A percentile compares a stretch with the other conserved stretches of the same genome.
Conservation (phyloP, 108 stramenopile species). For the Fragilaria crotonensis region DNA sequence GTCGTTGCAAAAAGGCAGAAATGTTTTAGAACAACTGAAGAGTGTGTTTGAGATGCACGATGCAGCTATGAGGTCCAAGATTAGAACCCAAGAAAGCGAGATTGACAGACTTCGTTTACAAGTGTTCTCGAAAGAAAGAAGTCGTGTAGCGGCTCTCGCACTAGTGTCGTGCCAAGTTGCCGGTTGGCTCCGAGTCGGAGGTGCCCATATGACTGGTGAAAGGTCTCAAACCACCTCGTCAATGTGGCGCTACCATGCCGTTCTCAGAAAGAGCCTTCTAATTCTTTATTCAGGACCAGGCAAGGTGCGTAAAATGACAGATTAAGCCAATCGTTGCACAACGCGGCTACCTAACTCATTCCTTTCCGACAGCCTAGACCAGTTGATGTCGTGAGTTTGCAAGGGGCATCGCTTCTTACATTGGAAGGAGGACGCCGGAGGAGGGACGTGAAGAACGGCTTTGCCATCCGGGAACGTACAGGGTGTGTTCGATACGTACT, state of each 20-base stretch:
- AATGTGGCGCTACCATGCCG: constrained; percentile 56
- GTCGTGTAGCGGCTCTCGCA: constrained; percentile 54
- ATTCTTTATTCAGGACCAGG: constrained; percentile 39
- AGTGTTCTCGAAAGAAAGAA: constrained; percentile 58
- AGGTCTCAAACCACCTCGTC: constrained; percentile 40
- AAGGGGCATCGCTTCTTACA: constrained; percentile 40
- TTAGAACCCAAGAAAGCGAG: constrained; percentile 21
- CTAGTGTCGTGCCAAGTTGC: constrained; percentile 33
- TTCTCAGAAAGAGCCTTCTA: constrained; percentile 42
- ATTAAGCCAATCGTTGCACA: constrained; percentile 10
- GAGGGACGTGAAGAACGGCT: constrained; percentile 37
- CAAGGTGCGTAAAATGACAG: constrained; percentile 16
- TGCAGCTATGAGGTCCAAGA: not conserved
- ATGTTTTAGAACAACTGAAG: no score
- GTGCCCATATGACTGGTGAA: constrained; percentile 30
- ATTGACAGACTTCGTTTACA: constrained; percentile 20
- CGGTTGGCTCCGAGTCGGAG: constrained; percentile 69
- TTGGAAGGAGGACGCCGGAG: constrained; percentile 34
- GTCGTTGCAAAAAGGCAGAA: no score
- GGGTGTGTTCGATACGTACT: constrained; percentile 28
- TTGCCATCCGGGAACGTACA: constrained; percentile 32
- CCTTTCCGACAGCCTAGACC: constrained; percentile 31
- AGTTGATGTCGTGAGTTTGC: constrained; percentile 32
- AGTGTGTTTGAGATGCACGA: no score
- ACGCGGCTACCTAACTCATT: constrained; percentile 8